Evolutionary conservation across 179 eudicot genomes (phyloP).

Genomic region (Sideroxylon spinosum): DNA sequence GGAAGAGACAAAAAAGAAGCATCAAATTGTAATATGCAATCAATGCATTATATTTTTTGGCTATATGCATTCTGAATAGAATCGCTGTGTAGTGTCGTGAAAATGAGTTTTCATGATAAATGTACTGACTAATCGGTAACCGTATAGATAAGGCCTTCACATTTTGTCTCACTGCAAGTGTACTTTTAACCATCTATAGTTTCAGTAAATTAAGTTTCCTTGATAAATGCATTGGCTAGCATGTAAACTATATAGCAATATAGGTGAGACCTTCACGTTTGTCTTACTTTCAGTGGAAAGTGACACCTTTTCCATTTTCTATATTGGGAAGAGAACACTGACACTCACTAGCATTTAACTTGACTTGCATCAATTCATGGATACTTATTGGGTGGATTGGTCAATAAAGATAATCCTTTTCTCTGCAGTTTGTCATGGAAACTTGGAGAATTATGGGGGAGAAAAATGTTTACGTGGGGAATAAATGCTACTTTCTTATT

Average conservation of each 20-base stretch:
- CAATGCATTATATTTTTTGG: background rate
- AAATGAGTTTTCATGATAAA: background rate
- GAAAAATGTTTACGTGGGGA: conserved; percentile 39
- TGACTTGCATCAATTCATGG: background rate
- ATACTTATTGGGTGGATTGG: conserved; percentile 2
- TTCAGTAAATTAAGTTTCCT: background rate
- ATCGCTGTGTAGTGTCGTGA: background rate
- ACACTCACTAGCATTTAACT: background rate
- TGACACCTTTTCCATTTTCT: conserved; percentile 5
- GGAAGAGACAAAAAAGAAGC: background rate
- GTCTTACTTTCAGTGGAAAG: background rate
- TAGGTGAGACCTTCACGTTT: background rate
- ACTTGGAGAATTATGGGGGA: conserved; percentile 69
- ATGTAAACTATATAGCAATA: background rate
- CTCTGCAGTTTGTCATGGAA: conserved; percentile 81
- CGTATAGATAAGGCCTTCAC: no score
- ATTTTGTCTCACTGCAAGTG: no score
- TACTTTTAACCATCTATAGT: no score
- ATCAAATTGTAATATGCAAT: background rate
- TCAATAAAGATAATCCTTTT: conserved; percentile 7
- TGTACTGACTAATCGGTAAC: background rate
- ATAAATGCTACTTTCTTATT: conserved; percentile 50
- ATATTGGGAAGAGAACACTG: background rate
- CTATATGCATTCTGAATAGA: background rate
- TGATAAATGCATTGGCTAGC: background rate